Conservation (phyloP, 805 yeast species). For the Metschnikowia hibisci region DNA sequence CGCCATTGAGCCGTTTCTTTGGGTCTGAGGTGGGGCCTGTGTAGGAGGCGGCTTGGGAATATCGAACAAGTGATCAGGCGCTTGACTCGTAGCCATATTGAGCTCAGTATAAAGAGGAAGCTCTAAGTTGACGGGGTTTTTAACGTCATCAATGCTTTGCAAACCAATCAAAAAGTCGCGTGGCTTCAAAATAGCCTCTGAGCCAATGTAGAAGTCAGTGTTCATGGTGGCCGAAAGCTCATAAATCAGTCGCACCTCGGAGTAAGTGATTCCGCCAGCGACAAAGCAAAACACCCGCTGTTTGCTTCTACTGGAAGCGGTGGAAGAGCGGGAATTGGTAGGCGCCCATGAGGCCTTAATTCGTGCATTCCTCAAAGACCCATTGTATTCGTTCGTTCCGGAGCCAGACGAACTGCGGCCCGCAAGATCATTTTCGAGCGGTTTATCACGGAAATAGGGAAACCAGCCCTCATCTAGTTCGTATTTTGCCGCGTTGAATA, state of each 20-base stretch:
- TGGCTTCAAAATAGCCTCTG: constrained; percentile 44
- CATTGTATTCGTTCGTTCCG: constrained; percentile 2
- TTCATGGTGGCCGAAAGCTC: constrained; percentile 60
- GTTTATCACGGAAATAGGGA: constrained; percentile 75
- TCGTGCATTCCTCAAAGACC: constrained; percentile 17
- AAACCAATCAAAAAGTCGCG: constrained; percentile 42
- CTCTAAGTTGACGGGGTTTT: constrained; percentile 38
- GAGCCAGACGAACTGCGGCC: constrained; percentile 1
- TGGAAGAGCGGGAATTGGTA: constrained; percentile 16
- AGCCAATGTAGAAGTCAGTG: constrained; percentile 57
- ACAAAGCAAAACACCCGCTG: constrained; percentile 77
- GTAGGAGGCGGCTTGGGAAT: constrained; percentile 8
- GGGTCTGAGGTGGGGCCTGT: not conserved
- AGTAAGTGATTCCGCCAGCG: constrained; percentile 85
- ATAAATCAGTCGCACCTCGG: constrained; percentile 74
- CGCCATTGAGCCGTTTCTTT: not conserved
- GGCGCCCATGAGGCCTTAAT: constrained; percentile 22
- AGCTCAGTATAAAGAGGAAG: constrained; percentile 22
- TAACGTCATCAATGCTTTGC: constrained; percentile 36
- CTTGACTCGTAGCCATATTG: constrained; percentile 11
- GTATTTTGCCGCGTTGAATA: constrained; percentile 49
- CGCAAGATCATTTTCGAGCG: constrained; percentile 47
- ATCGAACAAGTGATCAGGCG: constrained; percentile 18
- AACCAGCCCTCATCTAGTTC: constrained; percentile 55
- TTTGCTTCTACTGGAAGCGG: constrained; percentile 21